Percentiles rank a stretch among this genome's conserved stretches.
Conservation (phyloP, 371 early-diverging fungal species). For the Mucor saturninus region DNA sequence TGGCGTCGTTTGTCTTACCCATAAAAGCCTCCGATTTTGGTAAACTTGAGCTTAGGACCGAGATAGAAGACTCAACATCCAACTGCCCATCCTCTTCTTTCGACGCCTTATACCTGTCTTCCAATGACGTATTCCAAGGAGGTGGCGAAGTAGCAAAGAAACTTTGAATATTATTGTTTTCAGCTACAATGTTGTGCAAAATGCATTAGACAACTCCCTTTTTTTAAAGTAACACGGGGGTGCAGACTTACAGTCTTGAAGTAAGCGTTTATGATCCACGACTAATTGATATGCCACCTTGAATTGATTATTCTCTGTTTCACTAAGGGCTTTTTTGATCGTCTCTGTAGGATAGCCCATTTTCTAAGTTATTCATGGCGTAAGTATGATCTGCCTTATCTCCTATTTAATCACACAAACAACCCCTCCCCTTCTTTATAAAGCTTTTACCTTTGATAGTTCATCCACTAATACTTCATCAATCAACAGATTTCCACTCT, state of each 20-base stretch:
- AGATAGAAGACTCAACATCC: constrained; percentile 62
- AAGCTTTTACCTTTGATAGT: constrained; percentile 61
- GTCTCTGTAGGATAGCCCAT: constrained; percentile 76
- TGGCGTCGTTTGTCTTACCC: constrained; percentile 16
- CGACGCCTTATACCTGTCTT: constrained; percentile 31
- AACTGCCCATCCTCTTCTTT: constrained; percentile 19
- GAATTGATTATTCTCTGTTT: constrained; percentile 86
- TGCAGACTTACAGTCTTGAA: constrained; percentile 62
- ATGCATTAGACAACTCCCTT: not conserved
- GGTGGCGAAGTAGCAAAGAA: constrained; percentile 71
- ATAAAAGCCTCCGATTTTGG: constrained; percentile 51
- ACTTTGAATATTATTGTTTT: constrained; percentile 62
- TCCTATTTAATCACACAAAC: no score
- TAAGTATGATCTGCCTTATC: no score
- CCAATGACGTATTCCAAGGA: constrained; percentile 61
- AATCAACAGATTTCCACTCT: constrained; percentile 63
- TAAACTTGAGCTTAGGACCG: constrained; percentile 69
- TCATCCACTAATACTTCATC: constrained; percentile 81
- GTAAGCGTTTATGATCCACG: constrained; percentile 81
- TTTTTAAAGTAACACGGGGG: not conserved
- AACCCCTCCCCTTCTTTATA: no score
- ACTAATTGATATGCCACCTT: constrained; percentile 95
- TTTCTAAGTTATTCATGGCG: constrained; percentile 52
- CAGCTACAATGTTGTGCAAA: constrained; percentile 18
- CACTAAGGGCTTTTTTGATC: constrained; percentile 74